Evolutionary conservation across 2,329 filamentous ascomycete genomes (phyloP), one percentile per base, ranked within the genome.

Genomic region (Paraphoma chrysanthemicola): DNA sequence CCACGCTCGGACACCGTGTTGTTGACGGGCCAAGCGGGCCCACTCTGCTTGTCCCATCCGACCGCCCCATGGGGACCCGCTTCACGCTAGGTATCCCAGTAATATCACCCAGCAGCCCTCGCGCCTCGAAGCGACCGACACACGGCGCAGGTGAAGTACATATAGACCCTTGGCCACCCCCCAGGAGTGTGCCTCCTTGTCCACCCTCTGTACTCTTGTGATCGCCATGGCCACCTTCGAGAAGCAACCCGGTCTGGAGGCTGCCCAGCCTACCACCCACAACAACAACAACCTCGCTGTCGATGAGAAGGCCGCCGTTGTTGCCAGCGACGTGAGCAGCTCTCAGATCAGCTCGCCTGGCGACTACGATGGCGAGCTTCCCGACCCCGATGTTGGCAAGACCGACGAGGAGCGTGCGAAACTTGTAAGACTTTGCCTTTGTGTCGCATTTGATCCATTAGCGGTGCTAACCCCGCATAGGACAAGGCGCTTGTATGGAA

Each of bases 401-500:
- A 69, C 54, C 44, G 71, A 68, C 46, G 73, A 66, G 53, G 73
- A 76, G 67, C 70, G 73, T 39, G 70, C 68, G 16, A 64, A 53
- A 33, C 69, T 76, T 44, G 73, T 76, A 73, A 44, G 67, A 60
- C 51, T 23, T 23, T 5, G 23, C 2, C 23, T 23, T 23, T 23
- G 23, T 23, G 23, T 23, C 23, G 23, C 23, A 2, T 23, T 2
- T 3, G 23, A 23, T 23, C 5, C 3, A 23, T 23, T 23, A 4
- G 43, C 31, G n/a, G 11, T 44, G 43, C 66, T 74, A 46, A 71
- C 57, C n/a, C 29, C 6, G 3, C 17, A 7, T 50, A 76, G 73
- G 73, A 76, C 67, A 69, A 66, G 46, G 73, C 72, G 7, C 68
- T 79, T 30, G 63, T 80, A 45, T 71, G 77, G 62, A 79, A 79